phyloP scores from a whole-genome alignment of 306 rosid genomes.

The Cajanus cajan region DNA sequence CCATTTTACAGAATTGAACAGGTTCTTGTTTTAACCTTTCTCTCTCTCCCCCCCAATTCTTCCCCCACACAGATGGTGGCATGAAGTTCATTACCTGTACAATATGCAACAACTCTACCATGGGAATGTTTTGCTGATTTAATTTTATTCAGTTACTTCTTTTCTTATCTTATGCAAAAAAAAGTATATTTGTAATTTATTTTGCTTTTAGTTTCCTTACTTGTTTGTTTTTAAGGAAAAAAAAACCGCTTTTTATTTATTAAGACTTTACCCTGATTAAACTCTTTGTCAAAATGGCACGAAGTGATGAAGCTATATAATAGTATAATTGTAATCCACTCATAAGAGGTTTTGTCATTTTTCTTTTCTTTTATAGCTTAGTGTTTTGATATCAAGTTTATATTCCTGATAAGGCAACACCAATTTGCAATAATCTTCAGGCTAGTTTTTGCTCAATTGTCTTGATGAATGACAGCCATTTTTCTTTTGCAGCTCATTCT shows the following conservation, averaged over 20 bases:
- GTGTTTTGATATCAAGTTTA: constrained; percentile 15
- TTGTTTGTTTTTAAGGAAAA: neutral
- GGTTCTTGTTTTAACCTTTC: constrained; percentile 44
- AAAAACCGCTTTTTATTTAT: neutral
- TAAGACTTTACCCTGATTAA: neutral
- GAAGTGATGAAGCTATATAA: neutral
- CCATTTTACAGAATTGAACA: constrained; percentile 99
- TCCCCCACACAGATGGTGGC: neutral
- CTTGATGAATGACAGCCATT: constrained; percentile 13
- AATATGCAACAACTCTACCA: neutral
- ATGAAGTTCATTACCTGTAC: constrained; percentile 13
- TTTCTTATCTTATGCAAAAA: constrained; percentile 13
- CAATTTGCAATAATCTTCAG: constrained; percentile 11
- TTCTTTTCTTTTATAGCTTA: constrained; percentile 4
- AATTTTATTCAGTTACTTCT: constrained; percentile 22
- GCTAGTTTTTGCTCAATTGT: constrained; percentile 10
- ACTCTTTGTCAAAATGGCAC: constrained; percentile 17
- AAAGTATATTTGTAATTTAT: neutral
- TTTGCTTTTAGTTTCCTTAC: neutral
- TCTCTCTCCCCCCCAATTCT: neutral
- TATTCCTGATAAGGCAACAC: constrained; percentile 5
- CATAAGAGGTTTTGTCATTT: neutral
- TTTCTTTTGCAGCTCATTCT: constrained; percentile 60
- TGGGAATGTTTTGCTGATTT: neutral
- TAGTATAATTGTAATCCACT: neutral